A percentile compares a stretch with the other conserved stretches of the same genome.
phyloP scores from a whole-genome alignment of 2,329 filamentous ascomycete genomes.

The Fusarium sp. region DNA sequence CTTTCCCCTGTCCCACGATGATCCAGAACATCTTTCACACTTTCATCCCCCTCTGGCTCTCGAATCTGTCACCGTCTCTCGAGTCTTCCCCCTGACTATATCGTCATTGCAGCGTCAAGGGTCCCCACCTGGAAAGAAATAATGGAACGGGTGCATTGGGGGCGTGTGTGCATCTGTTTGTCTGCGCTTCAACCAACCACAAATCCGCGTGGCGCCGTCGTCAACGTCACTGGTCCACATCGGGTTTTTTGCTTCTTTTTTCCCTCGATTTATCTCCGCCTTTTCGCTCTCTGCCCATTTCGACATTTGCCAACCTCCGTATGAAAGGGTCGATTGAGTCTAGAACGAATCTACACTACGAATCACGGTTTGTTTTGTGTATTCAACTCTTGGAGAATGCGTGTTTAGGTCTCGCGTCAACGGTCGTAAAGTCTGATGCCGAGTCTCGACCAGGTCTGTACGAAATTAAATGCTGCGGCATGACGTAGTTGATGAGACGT shows the following conservation, averaged over 20 bases:
- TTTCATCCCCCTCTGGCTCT: not conserved
- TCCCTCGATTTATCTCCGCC: slow-evolving; percentile 15
- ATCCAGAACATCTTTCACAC: not conserved
- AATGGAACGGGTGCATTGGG: slow-evolving; percentile 4
- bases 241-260: not conserved
- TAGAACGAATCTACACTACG: slow-evolving; percentile 12
- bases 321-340: not conserved
- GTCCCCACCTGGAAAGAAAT: slow-evolving; percentile 42
- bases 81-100: slow-evolving; percentile 26
- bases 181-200: slow-evolving; percentile 26
- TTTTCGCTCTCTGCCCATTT: slow-evolving; percentile 19
- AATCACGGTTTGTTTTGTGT: not conserved
- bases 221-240: slow-evolving; percentile 41
- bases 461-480: slow-evolving; percentile 18
- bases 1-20: not conserved
- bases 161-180: slow-evolving; percentile 16
- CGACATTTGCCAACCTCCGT: not conserved
- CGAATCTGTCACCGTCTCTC: slow-evolving; percentile 13
- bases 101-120: slow-evolving; percentile 42
- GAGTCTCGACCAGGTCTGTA: slow-evolving; percentile 19
- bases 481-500: slow-evolving; percentile 32
- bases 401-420: not conserved
- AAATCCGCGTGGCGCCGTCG: slow-evolving; percentile 29
- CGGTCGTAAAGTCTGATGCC: not conserved
- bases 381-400: not conserved